These are phyloP conservation scores for Larix kaempferi DNA, from an alignment of 75 land plant species.

Conservation along the genomic window DNA sequence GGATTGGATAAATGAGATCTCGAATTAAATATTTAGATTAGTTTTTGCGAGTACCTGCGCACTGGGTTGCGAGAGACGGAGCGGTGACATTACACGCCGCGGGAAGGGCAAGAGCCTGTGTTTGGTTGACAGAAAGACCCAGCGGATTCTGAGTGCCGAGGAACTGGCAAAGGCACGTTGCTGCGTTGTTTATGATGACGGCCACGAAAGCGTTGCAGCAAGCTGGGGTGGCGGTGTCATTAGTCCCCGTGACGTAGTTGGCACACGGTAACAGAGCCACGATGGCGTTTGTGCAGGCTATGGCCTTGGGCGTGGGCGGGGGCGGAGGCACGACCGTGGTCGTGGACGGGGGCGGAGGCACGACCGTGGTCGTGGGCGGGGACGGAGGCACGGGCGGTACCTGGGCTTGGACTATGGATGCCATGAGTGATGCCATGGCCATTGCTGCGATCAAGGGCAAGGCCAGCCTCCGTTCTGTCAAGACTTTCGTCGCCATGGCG, in stretches of 20 bases:
- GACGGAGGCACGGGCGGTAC: neutral
- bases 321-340: neutral
- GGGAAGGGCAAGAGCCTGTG: slow-evolving; percentile 10
- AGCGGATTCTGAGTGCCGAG: neutral
- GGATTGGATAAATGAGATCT: neutral
- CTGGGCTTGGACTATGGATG: neutral
- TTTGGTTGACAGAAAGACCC: slow-evolving; percentile 7
- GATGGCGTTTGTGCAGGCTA: neutral
- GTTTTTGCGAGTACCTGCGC: neutral
- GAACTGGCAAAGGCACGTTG: slow-evolving; percentile 12
- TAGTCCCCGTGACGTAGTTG: neutral
- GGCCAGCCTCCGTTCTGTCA: too few relatives aligned
- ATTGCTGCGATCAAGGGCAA: neutral
- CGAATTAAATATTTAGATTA: neutral
- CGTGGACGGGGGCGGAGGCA: neutral
- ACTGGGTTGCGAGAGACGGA: slow-evolving; percentile 10
- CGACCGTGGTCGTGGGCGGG: neutral
- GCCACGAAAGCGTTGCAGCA: slow-evolving; percentile 7
- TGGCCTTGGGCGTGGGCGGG: neutral
- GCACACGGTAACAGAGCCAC: neutral
- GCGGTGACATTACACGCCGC: slow-evolving; percentile 10
- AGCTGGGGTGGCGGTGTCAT: slow-evolving; percentile 4
- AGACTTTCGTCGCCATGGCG: too few relatives aligned
- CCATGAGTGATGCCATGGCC: neutral
- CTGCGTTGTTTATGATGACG: slow-evolving; percentile 2